These are phyloP conservation scores for Dacryopinax spathularia DNA, from an alignment of 768 basidiomycete species.

Conservation along the genomic window DNA sequence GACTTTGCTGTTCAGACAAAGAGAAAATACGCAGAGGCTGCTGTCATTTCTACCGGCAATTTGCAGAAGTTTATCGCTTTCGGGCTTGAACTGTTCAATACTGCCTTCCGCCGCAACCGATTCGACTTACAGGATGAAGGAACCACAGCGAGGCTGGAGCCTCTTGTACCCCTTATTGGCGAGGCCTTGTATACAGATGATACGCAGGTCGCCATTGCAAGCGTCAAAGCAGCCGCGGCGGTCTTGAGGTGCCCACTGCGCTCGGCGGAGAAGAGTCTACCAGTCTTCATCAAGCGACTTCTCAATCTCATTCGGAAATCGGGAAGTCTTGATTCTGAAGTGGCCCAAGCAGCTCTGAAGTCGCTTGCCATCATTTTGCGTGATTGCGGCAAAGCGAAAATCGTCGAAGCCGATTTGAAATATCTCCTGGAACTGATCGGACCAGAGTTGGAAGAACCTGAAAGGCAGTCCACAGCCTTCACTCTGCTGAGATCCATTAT, in stretches of 20 bases:
- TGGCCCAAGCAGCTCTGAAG: constrained; percentile 77
- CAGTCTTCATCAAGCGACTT: constrained; percentile 71
- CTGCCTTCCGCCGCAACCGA: constrained; percentile 68
- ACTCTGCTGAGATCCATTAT: constrained; percentile 81
- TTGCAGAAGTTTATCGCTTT: constrained; percentile 71
- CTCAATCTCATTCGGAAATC: constrained; percentile 67
- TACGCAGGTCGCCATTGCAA: constrained; percentile 55
- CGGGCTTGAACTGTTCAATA: constrained; percentile 80
- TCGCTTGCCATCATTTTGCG: constrained; percentile 78
- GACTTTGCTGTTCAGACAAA: constrained; percentile 67
- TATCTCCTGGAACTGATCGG: constrained; percentile 72
- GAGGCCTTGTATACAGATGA: constrained; percentile 81
- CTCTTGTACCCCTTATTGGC: constrained; percentile 75
- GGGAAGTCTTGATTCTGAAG: constrained; percentile 79
- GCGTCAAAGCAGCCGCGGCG: constrained; percentile 63
- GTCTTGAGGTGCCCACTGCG: constrained; percentile 75
- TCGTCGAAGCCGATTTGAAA: constrained; percentile 80
- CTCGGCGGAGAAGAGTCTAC: constrained; percentile 55
- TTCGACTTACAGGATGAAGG: constrained; percentile 68
- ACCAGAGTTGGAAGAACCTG: constrained; percentile 83
- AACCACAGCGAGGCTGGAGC: constrained; percentile 69
- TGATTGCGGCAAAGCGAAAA: constrained; percentile 63
- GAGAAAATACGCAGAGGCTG: constrained; percentile 39
- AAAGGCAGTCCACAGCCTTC: constrained; percentile 74
- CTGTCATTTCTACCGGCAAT: constrained; percentile 68